These are phyloP conservation scores for Komagataella pseudopastoris DNA, from an alignment of 805 yeast genomes.

Conservation along the genomic window DNA sequence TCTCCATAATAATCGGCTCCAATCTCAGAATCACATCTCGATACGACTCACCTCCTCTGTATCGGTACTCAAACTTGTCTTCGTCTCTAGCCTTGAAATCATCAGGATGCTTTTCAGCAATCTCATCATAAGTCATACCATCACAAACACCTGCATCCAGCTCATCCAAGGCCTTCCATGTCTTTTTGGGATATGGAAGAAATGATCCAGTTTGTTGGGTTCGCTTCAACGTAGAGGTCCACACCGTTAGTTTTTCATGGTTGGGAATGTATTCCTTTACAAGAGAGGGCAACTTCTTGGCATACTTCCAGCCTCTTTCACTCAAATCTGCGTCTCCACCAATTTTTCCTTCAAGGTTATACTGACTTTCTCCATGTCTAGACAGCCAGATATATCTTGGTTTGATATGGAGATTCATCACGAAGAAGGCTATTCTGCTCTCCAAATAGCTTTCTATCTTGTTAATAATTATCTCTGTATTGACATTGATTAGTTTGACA, in stretches of 20 bases:
- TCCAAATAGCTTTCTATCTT: slow-evolving; percentile 80
- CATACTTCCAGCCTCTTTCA: slow-evolving; percentile 75
- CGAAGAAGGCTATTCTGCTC: slow-evolving; percentile 85
- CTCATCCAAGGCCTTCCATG: slow-evolving; percentile 96
- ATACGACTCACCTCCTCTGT: slow-evolving; percentile 95
- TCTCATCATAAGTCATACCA: slow-evolving; percentile 92
- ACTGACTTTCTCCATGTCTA: slow-evolving; percentile 91
- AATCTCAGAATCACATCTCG: slow-evolving; percentile 88
- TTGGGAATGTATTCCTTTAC: slow-evolving; percentile 54
- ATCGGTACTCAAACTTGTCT: slow-evolving; percentile 89
- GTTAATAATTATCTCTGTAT: slow-evolving; percentile 80
- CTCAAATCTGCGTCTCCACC: slow-evolving; percentile 90
- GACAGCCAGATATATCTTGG: slow-evolving; percentile 90
- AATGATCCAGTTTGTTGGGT: slow-evolving; percentile 86
- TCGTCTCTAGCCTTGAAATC: slow-evolving; percentile 95
- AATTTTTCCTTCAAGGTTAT: slow-evolving; percentile 84
- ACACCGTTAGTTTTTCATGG: slow-evolving; percentile 63
- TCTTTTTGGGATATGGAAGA: slow-evolving; percentile 69
- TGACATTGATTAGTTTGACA: slow-evolving; percentile 78
- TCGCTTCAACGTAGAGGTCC: slow-evolving; percentile 89
- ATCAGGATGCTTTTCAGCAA: slow-evolving; percentile 74
- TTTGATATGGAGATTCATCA: slow-evolving; percentile 89
- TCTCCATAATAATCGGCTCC: slow-evolving; percentile 97
- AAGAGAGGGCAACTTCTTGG: slow-evolving; percentile 65
- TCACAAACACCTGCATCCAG: slow-evolving; percentile 97